Conservation (phyloP, 2,329 filamentous ascomycete genomes). For the Aotearoamyces nothofagi region DNA sequence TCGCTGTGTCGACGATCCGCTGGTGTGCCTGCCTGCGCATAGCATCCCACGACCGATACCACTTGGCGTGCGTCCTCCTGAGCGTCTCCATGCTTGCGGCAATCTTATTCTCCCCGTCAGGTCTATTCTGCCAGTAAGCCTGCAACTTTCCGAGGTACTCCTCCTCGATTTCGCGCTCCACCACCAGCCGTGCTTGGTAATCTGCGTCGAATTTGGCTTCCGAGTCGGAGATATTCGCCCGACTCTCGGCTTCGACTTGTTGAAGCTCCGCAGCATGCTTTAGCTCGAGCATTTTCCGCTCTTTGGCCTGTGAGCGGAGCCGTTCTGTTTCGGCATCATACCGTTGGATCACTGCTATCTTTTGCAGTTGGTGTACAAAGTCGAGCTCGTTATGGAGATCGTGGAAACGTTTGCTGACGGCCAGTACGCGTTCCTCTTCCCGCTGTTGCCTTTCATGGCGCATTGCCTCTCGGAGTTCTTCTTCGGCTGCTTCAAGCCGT, state of each 20-base stretch:
- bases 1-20: slow-evolving; percentile 27
- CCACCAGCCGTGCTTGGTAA: slow-evolving; percentile 23
- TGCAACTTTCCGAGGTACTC: slow-evolving; percentile 25
- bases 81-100: slow-evolving; percentile 25
- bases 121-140: slow-evolving; percentile 23
- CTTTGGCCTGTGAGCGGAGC: neutral
- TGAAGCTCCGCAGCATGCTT: slow-evolving; percentile 15
- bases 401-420: neutral
- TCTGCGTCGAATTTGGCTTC: slow-evolving; percentile 25
- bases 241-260: slow-evolving; percentile 14
- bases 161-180: slow-evolving; percentile 28
- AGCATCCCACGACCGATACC: slow-evolving; percentile 22
- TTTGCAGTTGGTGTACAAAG: slow-evolving; percentile 2
- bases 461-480: neutral
- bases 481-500: neutral
- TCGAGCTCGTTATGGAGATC: slow-evolving; percentile 1
- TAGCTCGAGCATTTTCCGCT: neutral
- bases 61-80: slow-evolving; percentile 25
- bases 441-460: neutral
- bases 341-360: neutral
- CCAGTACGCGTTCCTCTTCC: neutral
- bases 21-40: slow-evolving; percentile 24
- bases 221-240: slow-evolving; percentile 18
- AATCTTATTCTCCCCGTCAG: slow-evolving; percentile 23
- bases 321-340: neutral